Evolutionary conservation across 108 stramenopile species (phyloP).

Genomic region (Fistulifera pelliculosa): DNA sequence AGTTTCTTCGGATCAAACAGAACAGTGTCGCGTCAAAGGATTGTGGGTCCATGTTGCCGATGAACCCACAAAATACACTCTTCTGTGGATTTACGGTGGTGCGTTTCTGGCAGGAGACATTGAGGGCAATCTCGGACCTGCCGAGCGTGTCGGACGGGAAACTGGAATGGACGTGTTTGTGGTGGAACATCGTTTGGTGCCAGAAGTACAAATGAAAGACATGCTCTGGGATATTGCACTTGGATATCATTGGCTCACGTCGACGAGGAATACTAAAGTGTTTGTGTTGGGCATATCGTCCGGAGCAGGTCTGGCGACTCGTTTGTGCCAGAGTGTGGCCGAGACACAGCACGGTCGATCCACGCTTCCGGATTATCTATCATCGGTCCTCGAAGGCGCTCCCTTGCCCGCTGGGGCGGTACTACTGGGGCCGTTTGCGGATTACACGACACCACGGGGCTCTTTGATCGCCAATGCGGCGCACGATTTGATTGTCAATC

Average conservation of each 20-base stretch:
- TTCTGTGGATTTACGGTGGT: constrained; percentile 77
- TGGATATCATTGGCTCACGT: constrained; percentile 42
- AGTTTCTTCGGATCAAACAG: constrained; percentile 19
- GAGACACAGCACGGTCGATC: constrained; percentile 23
- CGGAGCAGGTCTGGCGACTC: constrained; percentile 52
- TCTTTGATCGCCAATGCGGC: constrained; percentile 47
- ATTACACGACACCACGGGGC: constrained; percentile 56
- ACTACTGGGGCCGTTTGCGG: constrained; percentile 68
- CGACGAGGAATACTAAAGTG: constrained; percentile 39
- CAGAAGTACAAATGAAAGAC: constrained; percentile 56
- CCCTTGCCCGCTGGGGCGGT: constrained; percentile 49
- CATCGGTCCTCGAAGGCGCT: constrained; percentile 7
- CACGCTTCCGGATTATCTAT: constrained; percentile 7
- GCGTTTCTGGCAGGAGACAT: constrained; percentile 66
- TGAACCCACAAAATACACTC: constrained; percentile 34
- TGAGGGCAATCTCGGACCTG: constrained; percentile 46
- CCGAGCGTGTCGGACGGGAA: constrained; percentile 18
- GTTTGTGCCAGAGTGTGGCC: constrained; percentile 54
- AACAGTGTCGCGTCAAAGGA: constrained; percentile 39
- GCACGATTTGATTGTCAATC: constrained; percentile 74
- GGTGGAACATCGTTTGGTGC: constrained; percentile 50
- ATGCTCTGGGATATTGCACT: constrained; percentile 54
- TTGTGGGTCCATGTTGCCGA: constrained; percentile 33
- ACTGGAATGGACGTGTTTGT: constrained; percentile 61
- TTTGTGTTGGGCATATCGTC: constrained; percentile 53